Percentiles rank a stretch among this genome's conserved stretches.
phyloP scores from a whole-genome alignment of 2,329 filamentous ascomycete genomes.

The Malbranchea zuffiana region DNA sequence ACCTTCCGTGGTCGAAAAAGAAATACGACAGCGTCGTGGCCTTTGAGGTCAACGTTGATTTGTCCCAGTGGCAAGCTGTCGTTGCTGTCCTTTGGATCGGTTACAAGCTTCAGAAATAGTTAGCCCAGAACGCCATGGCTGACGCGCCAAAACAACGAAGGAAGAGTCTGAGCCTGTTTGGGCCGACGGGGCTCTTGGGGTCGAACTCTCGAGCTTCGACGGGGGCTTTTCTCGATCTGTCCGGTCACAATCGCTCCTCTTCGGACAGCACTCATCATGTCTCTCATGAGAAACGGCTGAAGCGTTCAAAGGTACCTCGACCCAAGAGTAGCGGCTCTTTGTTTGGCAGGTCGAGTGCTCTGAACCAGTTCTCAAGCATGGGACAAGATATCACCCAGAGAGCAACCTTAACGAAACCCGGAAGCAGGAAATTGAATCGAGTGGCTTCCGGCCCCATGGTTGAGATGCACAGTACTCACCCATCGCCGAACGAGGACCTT shows the following conservation, averaged over 20 bases:
- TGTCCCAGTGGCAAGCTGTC: too few relatives aligned
- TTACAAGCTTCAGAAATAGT: too few relatives aligned
- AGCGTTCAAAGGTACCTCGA: conserved; percentile 5
- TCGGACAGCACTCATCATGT: conserved; percentile 24
- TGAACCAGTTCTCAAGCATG: conserved; percentile 4
- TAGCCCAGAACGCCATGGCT: too few relatives aligned
- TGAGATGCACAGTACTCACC: background rate
- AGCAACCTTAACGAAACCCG: conserved; percentile 1
- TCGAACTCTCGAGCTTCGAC: conserved; percentile 6
- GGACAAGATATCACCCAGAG: background rate
- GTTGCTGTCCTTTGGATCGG: too few relatives aligned
- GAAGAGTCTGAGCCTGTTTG: conserved; percentile 11
- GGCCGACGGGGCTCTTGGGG: conserved; percentile 9
- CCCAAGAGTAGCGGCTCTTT: conserved; percentile 12
- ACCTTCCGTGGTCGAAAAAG: too few relatives aligned
- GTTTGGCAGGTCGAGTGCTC: conserved; percentile 8
- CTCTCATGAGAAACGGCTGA: background rate
- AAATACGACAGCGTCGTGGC: too few relatives aligned
- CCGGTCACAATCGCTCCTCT: conserved; percentile 27
- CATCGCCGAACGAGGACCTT: background rate
- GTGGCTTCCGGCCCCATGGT: conserved; percentile 3
- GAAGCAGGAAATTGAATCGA: background rate
- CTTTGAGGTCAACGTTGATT: too few relatives aligned
- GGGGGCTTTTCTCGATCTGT: conserved; percentile 1
- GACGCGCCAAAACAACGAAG: conserved; percentile 8